Evolutionary conservation across 495 filamentous ascomycete genomes (phyloP).

Genomic region (Tuber aestivum): DNA sequence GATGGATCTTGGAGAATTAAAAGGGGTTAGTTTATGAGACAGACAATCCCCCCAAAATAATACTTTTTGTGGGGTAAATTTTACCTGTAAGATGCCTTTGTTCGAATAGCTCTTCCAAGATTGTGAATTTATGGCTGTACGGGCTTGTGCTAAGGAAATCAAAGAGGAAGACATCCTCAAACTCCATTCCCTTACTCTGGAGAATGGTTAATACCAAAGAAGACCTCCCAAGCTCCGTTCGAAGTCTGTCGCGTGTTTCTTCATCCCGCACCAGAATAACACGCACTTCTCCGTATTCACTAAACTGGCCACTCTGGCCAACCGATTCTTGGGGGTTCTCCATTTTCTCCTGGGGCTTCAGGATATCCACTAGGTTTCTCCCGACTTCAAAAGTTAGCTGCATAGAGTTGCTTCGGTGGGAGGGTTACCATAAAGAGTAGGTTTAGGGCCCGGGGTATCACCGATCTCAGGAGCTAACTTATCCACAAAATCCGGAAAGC

Average conservation of each 20-base stretch:
- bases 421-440: slow-evolving; percentile 44
- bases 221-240: slow-evolving; percentile 34
- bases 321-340: not conserved
- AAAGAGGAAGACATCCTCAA: slow-evolving; percentile 43
- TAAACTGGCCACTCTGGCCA: slow-evolving; percentile 10
- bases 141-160: slow-evolving; percentile 29
- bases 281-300: slow-evolving; percentile 47
- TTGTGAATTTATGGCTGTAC: slow-evolving; percentile 7
- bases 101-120: slow-evolving; percentile 5
- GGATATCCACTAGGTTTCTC: not conserved
- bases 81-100: not conserved
- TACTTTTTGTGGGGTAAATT: not conserved
- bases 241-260: slow-evolving; percentile 17
- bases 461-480: slow-evolving; percentile 46
- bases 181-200: slow-evolving; percentile 50
- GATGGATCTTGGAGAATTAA: not conserved
- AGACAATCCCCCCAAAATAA: not conserved
- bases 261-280: slow-evolving; percentile 47
- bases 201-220: slow-evolving; percentile 47
- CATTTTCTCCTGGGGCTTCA: not conserved
- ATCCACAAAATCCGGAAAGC: slow-evolving; percentile 47
- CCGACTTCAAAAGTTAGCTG: not conserved
- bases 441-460: slow-evolving; percentile 44
- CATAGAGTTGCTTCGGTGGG: not conserved
- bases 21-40: not conserved